Conservation (phyloP, 2,329 filamentous ascomycete genomes). For the Grosmannia clavigera region DNA sequence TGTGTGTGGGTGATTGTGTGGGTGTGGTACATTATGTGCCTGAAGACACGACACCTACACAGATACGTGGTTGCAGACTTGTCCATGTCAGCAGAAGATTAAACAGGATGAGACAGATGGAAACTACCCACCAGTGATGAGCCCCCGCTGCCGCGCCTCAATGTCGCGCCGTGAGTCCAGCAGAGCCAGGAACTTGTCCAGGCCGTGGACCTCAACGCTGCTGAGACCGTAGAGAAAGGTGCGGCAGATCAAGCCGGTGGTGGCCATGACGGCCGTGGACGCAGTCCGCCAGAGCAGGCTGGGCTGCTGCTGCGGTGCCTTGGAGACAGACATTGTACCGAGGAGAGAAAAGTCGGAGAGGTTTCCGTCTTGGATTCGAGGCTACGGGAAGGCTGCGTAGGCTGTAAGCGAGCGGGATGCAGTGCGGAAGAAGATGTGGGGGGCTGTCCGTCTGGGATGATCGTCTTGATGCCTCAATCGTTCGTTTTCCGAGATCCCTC, state of each 20-base stretch:
- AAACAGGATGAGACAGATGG: not conserved
- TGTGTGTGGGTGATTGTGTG: no score
- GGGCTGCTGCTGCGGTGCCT: slow-evolving; percentile 27
- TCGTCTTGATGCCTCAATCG: not conserved
- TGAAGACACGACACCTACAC: slow-evolving; percentile 49
- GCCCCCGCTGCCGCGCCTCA: slow-evolving; percentile 55
- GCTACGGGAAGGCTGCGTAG: not conserved
- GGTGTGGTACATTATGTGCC: slow-evolving; percentile 18
- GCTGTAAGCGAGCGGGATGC: not conserved
- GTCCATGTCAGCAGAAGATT: not conserved
- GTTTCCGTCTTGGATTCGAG: not conserved
- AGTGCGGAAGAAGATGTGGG: not conserved
- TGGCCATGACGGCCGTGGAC: slow-evolving; percentile 64
- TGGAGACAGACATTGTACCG: slow-evolving; percentile 1
- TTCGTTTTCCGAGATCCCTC: not conserved
- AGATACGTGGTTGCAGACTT: slow-evolving; percentile 79
- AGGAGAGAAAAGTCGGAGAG: not conserved
- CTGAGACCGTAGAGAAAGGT: slow-evolving; percentile 66
- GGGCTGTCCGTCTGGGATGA: not conserved
- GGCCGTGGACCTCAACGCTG: slow-evolving; percentile 61
- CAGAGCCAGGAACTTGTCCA: slow-evolving; percentile 61
- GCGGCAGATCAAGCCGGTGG: slow-evolving; percentile 58
- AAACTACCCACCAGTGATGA: slow-evolving; percentile 59
- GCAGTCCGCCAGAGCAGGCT: slow-evolving; percentile 57
- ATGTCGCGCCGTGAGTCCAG: slow-evolving; percentile 62